phyloP scores from a whole-genome alignment of 2,329 filamentous ascomycete genomes.

The Colletotrichum gloeosporioides region DNA sequence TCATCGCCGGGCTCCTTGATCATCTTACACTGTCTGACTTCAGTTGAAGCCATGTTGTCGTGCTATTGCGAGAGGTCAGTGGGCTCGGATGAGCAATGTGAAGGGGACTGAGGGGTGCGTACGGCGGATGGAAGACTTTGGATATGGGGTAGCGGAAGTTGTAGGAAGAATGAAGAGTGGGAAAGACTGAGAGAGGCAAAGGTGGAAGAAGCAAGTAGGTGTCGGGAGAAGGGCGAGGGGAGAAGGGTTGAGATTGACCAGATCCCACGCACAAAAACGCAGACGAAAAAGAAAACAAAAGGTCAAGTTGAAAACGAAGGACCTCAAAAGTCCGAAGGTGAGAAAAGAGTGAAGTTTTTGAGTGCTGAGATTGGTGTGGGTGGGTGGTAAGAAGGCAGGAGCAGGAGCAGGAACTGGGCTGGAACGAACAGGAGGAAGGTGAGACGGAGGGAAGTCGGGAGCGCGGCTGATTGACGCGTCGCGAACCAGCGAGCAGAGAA shows the following conservation, averaged over 20 bases:
- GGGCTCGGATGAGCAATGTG: background rate
- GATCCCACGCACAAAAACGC: background rate
- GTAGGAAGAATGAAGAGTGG: background rate
- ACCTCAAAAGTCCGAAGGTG: background rate
- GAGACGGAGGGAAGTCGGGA: background rate
- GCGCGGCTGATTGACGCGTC: background rate
- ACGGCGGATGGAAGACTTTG: background rate
- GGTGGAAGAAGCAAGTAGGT: background rate
- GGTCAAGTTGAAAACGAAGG: background rate
- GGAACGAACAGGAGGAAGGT: background rate
- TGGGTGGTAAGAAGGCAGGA: background rate
- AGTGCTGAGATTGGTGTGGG: background rate
- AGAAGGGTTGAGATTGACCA: background rate
- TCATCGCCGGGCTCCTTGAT: background rate
- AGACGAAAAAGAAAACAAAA: background rate
- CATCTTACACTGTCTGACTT: background rate
- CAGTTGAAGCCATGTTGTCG: background rate
- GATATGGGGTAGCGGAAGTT: background rate
- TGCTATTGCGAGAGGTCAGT: background rate
- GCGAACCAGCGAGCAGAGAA: background rate
- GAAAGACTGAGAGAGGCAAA: background rate
- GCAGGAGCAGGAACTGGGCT: no score
- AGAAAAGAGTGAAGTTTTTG: background rate
- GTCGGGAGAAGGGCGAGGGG: background rate
- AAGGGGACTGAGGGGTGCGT: background rate